Percentiles rank a stretch among this genome's conserved stretches.
These are phyloP conservation scores for Globisporangium takayamanum DNA, from an alignment of 352 stramenopile genomes.

Conservation along the genomic window DNA sequence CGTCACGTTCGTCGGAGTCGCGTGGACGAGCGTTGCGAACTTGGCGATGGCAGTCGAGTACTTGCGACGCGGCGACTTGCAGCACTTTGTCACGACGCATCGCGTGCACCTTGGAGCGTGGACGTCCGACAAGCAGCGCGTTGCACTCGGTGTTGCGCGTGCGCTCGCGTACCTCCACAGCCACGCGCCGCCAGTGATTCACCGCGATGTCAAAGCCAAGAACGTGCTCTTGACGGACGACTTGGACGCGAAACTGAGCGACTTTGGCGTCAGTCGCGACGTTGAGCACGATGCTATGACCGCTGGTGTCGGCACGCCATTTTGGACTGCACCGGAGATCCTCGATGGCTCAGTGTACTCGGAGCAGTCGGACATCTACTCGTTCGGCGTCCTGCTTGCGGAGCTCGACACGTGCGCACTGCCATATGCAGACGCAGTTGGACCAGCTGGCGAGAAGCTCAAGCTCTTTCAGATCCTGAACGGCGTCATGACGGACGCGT, in stretches of 20 bases:
- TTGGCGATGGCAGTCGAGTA: constrained; percentile 34
- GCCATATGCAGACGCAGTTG: constrained; percentile 12
- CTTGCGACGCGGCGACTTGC: constrained; percentile 38
- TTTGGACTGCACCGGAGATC: constrained; percentile 41
- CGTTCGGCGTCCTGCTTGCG: constrained; percentile 36
- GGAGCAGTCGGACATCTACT: constrained; percentile 39
- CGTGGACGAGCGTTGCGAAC: constrained; percentile 40
- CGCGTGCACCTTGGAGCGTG: constrained; percentile 11
- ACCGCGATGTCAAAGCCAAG: constrained; percentile 46
- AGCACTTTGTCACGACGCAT: constrained; percentile 19
- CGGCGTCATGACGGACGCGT: constrained; percentile 13
- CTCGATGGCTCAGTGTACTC: constrained; percentile 33
- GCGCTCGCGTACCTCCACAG: constrained; percentile 39
- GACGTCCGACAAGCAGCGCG: constrained; percentile 17
- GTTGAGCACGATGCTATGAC: constrained; percentile 1
- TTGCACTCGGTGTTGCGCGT: constrained; percentile 24
- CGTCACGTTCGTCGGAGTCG: constrained; percentile 37
- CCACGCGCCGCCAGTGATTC: constrained; percentile 28
- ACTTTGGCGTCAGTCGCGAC: constrained; percentile 43
- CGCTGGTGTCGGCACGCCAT: constrained; percentile 18
- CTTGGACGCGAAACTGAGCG: constrained; percentile 36
- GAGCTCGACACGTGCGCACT: constrained; percentile 35
- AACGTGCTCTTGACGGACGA: constrained; percentile 34
- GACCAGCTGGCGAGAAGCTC: constrained; percentile 20
- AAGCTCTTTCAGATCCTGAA: constrained; percentile 17